These are phyloP conservation scores for Penicillium hordei DNA, from an alignment of 2,329 filamentous ascomycete species.

Conservation along the genomic window DNA sequence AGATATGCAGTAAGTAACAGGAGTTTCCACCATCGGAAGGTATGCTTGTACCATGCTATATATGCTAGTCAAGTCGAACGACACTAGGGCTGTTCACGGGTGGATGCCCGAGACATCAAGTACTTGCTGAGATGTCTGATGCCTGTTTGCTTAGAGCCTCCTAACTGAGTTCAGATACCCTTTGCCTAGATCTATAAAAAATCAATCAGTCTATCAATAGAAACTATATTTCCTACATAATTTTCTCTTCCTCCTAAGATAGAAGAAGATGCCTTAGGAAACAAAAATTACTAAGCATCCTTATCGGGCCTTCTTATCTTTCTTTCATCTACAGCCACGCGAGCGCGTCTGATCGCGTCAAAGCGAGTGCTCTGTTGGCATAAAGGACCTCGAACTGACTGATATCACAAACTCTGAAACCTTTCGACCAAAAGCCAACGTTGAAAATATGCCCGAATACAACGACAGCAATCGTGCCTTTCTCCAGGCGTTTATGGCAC, in stretches of 20 bases:
- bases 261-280: background rate
- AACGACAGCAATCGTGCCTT: constrained; percentile 79
- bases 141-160: background rate
- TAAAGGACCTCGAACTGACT: background rate
- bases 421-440: background rate
- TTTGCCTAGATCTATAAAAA: background rate
- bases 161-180: background rate
- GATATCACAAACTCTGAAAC: background rate
- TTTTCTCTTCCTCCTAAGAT: background rate
- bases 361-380: background rate
- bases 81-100: background rate
- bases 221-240: background rate
- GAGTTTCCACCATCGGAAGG: too few species aligned
- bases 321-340: constrained; percentile 4
- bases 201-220: background rate
- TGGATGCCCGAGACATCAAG: background rate
- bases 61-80: background rate
- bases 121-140: background rate
- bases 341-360: constrained; percentile 20
- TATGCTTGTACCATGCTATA: background rate
- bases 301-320: constrained; percentile 4
- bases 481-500: constrained; percentile 80
- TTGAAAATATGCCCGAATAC: constrained; percentile 41
- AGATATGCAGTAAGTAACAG: too few species aligned
- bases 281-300: background rate